Base-by-base conservation (phyloP, 768 basidiomycete species). In the Lentinula edodes region DNA sequence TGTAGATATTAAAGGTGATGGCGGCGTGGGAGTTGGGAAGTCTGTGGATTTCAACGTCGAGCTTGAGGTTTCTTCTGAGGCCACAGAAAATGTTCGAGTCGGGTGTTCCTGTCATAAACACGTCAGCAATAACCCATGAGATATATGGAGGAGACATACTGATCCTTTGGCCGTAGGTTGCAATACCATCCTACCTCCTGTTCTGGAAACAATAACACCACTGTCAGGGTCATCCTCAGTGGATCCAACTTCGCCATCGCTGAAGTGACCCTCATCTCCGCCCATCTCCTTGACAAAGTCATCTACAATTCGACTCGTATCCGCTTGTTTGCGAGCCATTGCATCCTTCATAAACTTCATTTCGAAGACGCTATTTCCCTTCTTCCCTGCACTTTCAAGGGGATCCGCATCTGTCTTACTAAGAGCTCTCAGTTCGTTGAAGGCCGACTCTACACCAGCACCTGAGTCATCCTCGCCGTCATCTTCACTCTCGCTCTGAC, bases 341-440 rank as follows among this genome's bases (percentile, higher is more conserved):
- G 93, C 95, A 51, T 95, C 89, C 72, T 90, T 89, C 96, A 99
- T 99, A 74, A 98, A 99, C 75, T 97, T 98, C 97, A 98, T 98
- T 64, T 85, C 82, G 71, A 97, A 90, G 9, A 98, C 81, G 63
- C 90, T 85, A 74, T 89, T 90, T 53, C 78, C 74, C 66, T 83
- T 83, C 68, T 75, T 74, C 20, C 71, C 75, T 23, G 45, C 66
- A 32, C 65, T 60, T 6, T 61, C 64, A 16, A 56, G 59, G 51
- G 62, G 64, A 6, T 69, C 70, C 12, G 71, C 72, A 9, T 78
- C 74, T 2, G 63, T 74, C 9, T 70, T 69, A 20, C 83, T 78
- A 48, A 91, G 66, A 36, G 70, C 67, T 20, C 78, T 77, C 23
- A 96, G 78, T 74, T 95, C 92, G 43, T 95, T 87, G 65, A 94